phyloP scores from a whole-genome alignment of 2,329 filamentous ascomycete genomes.

The Exophiala bonariae region DNA sequence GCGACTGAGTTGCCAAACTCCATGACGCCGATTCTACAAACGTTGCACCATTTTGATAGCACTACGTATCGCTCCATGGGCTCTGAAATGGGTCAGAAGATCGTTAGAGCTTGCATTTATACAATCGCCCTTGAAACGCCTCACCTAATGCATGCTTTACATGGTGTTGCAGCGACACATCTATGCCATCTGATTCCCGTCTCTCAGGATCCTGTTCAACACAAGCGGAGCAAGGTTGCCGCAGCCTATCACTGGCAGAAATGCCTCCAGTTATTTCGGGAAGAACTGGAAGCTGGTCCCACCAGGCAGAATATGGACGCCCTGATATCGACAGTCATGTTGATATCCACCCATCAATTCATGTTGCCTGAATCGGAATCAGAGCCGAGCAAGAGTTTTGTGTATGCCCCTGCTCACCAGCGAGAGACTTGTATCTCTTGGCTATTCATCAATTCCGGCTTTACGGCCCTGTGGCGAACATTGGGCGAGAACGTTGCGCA shows the following conservation, averaged over 20 bases:
- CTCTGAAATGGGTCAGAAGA: conserved; percentile 13
- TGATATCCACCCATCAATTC: conserved; percentile 39
- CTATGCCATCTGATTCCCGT: conserved; percentile 32
- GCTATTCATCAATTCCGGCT: conserved; percentile 12
- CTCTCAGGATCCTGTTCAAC: conserved; percentile 28
- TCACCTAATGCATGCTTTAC: conserved; percentile 39
- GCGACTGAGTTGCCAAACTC: conserved; percentile 4
- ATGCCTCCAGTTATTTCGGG: conserved; percentile 36
- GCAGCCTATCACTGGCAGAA: conserved; percentile 39
- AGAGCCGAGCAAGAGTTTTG: conserved; percentile 12
- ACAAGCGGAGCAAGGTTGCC: conserved; percentile 27
- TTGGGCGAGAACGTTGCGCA: conserved; percentile 8
- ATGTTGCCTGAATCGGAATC: conserved; percentile 7
- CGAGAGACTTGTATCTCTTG: conserved; percentile 8
- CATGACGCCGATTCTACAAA: conserved; percentile 15
- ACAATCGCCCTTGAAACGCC: conserved; percentile 30
- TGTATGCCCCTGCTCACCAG: conserved; percentile 6
- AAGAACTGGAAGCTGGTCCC: conserved; percentile 31
- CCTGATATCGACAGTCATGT: conserved; percentile 39
- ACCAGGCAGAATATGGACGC: conserved; percentile 38
- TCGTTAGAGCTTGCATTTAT: conserved; percentile 4
- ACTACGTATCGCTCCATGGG: conserved; percentile 15
- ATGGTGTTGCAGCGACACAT: conserved; percentile 34
- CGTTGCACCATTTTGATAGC: conserved; percentile 17
- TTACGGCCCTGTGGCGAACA: conserved; percentile 2